Conservation (phyloP, 306 rosid species). For the Quercus ilex region DNA sequence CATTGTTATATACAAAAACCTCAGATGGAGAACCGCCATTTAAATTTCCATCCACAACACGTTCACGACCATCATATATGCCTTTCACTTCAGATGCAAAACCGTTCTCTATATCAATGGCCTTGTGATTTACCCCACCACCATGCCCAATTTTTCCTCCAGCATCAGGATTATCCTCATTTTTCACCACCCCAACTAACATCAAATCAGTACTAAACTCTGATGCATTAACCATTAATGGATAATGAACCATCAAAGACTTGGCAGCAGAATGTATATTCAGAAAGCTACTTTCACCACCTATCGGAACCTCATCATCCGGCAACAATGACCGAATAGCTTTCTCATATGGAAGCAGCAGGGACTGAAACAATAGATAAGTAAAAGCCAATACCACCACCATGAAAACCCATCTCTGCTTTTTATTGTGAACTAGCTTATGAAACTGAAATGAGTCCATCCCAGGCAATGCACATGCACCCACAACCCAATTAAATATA, state of each 20-base stretch:
- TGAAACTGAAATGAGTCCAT: constrained; percentile 36
- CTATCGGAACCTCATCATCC: constrained; percentile 6
- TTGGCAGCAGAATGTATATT: constrained; percentile 40
- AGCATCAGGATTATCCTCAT: constrained; percentile 14
- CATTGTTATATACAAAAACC: constrained; percentile 24
- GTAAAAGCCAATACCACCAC: constrained; percentile 57
- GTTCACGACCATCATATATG: constrained; percentile 17
- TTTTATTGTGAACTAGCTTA: constrained; percentile 38
- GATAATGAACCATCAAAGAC: constrained; percentile 41
- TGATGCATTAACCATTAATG: constrained; percentile 35
- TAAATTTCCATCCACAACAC: constrained; percentile 8
- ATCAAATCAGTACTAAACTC: constrained; percentile 31
- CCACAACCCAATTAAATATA: constrained; percentile 14
- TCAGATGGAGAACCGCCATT: constrained; percentile 22
- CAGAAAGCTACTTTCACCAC: constrained; percentile 10
- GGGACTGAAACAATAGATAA: constrained; percentile 62
- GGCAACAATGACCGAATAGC: constrained; percentile 57
- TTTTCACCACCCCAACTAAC: constrained; percentile 21
- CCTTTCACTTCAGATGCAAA: not conserved
- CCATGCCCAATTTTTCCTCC: constrained; percentile 23
- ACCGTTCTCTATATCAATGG: constrained; percentile 10
- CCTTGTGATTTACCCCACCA: constrained; percentile 7
- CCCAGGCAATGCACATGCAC: constrained; percentile 2
- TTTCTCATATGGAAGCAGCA: constrained; percentile 66
- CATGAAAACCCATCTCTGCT: constrained; percentile 54